Evolutionary conservation across 352 stramenopile species (phyloP).

Genomic region (Globisporangium emineosum): DNA sequence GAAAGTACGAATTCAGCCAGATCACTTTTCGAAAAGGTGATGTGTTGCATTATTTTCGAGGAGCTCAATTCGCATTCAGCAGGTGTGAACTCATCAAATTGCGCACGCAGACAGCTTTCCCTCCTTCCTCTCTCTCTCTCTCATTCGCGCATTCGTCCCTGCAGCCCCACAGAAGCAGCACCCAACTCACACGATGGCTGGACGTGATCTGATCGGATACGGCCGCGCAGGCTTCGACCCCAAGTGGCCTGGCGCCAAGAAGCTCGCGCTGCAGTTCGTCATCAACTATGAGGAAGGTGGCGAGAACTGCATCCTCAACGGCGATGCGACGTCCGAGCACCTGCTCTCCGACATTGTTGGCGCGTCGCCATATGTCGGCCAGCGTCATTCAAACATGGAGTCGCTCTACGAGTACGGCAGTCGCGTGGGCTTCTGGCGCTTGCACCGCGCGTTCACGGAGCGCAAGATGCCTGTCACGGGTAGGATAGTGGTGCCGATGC

Average conservation of each 20-base stretch:
- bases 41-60: not conserved
- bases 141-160: not conserved
- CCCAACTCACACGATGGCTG: conserved; percentile 10
- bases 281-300: conserved; percentile 97
- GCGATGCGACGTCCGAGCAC: conserved; percentile 87
- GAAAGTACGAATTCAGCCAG: conserved; percentile 20
- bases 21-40: not conserved
- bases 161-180: not conserved
- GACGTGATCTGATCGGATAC: conserved; percentile 88
- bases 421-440: conserved; percentile 92
- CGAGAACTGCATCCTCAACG: conserved; percentile 92
- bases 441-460: conserved; percentile 90
- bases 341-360: conserved; percentile 93
- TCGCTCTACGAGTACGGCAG: conserved; percentile 96
- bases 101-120: conserved; percentile 5
- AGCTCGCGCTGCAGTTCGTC: conserved; percentile 93
- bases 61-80: conserved; percentile 28
- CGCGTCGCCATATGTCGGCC: conserved; percentile 56
- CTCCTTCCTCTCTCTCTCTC: not conserved
- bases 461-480: conserved; percentile 86
- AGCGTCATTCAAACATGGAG: conserved; percentile 93
- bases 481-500: not conserved
- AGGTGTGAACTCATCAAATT: not conserved
- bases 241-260: conserved; percentile 79
- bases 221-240: conserved; percentile 63